Base-by-base conservation (phyloP, 2,329 filamentous ascomycete genomes). In the Penicillium sp. region DNA sequence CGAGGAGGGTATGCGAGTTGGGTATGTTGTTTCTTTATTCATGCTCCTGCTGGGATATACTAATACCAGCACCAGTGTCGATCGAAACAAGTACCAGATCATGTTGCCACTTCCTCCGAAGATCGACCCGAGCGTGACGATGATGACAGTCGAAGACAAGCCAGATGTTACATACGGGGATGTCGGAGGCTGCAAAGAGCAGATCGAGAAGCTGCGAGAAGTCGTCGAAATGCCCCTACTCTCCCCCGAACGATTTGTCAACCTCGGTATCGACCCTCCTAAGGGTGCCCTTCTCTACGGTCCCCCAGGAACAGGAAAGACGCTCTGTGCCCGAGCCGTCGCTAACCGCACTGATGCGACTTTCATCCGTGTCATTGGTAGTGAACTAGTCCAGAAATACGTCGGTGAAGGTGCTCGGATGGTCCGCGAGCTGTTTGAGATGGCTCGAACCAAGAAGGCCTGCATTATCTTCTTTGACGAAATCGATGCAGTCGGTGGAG, bases 131-230 rank as follows among this genome's bases (percentile, higher is more conserved):
- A 97, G 92, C 70, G 95, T 99, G 69, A 99, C 95, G 45, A 99
- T 99, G 95, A 99, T 99, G 95, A 98, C 95, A 55, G 95, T 99
- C 67, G 95, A 99, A 83, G 95, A 99, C 83, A 99, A 99, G 85
- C 95, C 95, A 17, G 95, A 99, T 78, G 95, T 99, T 65, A 99
- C 95, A 66, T 99, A 99, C 73, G 95, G 95, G 71, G 95, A 99
- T 83, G 94, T 99, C 46, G 95, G 95, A 81, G 95, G 95, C 60
- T 98, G 93, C 87, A 99, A 99, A 82, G 95, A 99, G 81, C 95
- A 99, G 81, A 97, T 99, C 46, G 95, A 99, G 85, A 99, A 99
- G 86, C 87, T 99, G 69, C 88, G 95, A 78, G 95, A 99, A 81
- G 95, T 99, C 58, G 95, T 99, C 61, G 95, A 99, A 82, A 98